Percentiles rank a stretch among this genome's conserved stretches.
phyloP scores from a whole-genome alignment of 2,329 filamentous ascomycete species.

The Curvularia sp. region DNA sequence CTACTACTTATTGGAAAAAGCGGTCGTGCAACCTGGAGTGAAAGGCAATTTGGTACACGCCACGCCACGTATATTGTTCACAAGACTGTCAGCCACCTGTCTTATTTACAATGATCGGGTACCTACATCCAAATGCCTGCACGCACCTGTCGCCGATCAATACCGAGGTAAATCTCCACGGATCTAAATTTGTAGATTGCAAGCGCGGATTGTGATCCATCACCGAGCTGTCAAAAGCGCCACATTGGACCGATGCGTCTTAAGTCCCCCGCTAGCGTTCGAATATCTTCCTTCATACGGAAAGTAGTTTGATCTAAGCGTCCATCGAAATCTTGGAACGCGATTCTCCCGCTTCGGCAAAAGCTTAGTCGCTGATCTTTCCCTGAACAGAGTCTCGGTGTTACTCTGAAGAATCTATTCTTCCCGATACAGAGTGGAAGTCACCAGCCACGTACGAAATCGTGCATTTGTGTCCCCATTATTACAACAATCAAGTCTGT shows the following conservation, averaged over 20 bases:
- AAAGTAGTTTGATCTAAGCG: not conserved
- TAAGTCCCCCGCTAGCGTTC: not conserved
- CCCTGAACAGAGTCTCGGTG: not conserved
- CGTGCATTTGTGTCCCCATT: not conserved
- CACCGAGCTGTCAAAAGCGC: not conserved
- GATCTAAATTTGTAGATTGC: not conserved
- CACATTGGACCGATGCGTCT: not conserved
- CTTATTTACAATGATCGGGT: not conserved
- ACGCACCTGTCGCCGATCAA: not conserved
- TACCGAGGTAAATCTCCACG: not conserved
- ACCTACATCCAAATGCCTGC: not conserved
- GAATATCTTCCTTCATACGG: not conserved
- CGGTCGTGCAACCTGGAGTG: not conserved
- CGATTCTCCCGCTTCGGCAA: constrained; percentile 10
- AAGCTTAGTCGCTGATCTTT: constrained; percentile 5
- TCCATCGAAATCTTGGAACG: not conserved
- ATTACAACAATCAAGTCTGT: too few species aligned
- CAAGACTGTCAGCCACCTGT: not conserved
- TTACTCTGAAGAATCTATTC: not conserved
- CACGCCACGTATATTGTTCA: not conserved
- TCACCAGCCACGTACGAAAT: constrained; percentile 2
- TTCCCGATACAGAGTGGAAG: not conserved
- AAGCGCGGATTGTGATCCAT: not conserved
- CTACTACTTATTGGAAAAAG: not conserved
- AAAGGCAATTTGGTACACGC: not conserved